Evolutionary conservation across 371 early-diverging fungal species (phyloP).

Genomic region (Apophysomyces ossiformis): DNA sequence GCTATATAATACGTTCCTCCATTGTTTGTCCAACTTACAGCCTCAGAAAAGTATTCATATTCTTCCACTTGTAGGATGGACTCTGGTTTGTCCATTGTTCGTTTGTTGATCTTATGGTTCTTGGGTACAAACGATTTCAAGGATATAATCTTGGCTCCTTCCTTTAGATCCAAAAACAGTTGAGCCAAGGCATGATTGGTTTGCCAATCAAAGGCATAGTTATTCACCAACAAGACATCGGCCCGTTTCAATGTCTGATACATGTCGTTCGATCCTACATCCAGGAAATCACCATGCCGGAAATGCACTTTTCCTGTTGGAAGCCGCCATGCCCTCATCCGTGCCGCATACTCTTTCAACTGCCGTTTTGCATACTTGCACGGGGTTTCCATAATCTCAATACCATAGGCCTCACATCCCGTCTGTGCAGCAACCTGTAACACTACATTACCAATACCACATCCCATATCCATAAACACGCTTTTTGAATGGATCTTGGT

Average conservation of each 20-base stretch:
- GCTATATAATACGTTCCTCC: conserved; percentile 88
- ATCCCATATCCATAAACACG: conserved; percentile 92
- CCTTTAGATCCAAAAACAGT: conserved; percentile 89
- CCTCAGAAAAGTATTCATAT: conserved; percentile 80
- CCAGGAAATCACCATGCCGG: conserved; percentile 79
- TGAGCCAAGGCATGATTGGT: conserved; percentile 85
- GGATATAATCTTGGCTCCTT: conserved; percentile 85
- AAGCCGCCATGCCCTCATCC: conserved; percentile 78
- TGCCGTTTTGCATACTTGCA: conserved; percentile 81
- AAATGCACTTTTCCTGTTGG: conserved; percentile 68
- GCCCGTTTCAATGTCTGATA: conserved; percentile 75
- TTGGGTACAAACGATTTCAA: conserved; percentile 82
- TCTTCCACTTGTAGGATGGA: conserved; percentile 80
- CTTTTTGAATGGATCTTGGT: conserved; percentile 68
- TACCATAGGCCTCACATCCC: conserved; percentile 84
- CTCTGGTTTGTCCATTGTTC: conserved; percentile 82
- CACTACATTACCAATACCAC: conserved; percentile 96
- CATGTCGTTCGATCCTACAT: conserved; percentile 57
- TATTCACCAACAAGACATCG: conserved; percentile 93
- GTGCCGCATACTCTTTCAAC: conserved; percentile 79
- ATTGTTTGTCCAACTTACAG: conserved; percentile 93
- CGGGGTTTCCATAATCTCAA: conserved; percentile 93
- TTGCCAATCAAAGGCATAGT: conserved; percentile 87
- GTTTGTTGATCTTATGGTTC: conserved; percentile 76
- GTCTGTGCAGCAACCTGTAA: conserved; percentile 92